phyloP scores from a whole-genome alignment of 208 protist species.

The Naegleria lovaniensis region DNA sequence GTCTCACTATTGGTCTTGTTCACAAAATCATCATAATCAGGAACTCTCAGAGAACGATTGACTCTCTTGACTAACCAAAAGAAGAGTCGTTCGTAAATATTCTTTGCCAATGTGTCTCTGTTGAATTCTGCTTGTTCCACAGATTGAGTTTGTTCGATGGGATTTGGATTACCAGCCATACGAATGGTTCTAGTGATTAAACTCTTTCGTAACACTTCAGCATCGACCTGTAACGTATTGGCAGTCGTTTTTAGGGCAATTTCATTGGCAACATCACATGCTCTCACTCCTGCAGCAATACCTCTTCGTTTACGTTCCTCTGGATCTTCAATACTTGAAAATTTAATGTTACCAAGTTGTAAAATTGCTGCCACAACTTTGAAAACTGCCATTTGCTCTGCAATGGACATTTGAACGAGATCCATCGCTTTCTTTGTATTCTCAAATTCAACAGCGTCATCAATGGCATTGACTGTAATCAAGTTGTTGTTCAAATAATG shows the following conservation, averaged over 20 bases:
- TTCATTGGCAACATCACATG: not conserved
- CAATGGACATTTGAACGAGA: slow-evolving; percentile 40
- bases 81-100: slow-evolving; percentile 64
- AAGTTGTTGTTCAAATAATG: not conserved
- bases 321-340: slow-evolving; percentile 24
- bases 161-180: not conserved
- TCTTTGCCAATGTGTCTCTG: slow-evolving; percentile 60
- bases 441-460: slow-evolving; percentile 44
- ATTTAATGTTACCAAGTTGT: slow-evolving; percentile 42
- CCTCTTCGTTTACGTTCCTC: not conserved
- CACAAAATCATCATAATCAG: not conserved
- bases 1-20: not conserved
- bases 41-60: slow-evolving; percentile 45
- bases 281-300: not conserved
- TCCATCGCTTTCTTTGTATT: slow-evolving; percentile 41
- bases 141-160: slow-evolving; percentile 42
- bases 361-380: slow-evolving; percentile 52
- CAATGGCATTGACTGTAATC: slow-evolving; percentile 32
- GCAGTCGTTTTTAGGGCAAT: not conserved
- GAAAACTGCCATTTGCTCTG: slow-evolving; percentile 55
- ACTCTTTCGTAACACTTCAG: not conserved
- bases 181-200: not conserved
- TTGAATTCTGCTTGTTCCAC: slow-evolving; percentile 48
- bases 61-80: slow-evolving; percentile 62
- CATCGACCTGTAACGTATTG: not conserved